These are phyloP conservation scores for Clonostachys byssicola DNA, from an alignment of 2,329 filamentous ascomycete species.

Conservation along the genomic window DNA sequence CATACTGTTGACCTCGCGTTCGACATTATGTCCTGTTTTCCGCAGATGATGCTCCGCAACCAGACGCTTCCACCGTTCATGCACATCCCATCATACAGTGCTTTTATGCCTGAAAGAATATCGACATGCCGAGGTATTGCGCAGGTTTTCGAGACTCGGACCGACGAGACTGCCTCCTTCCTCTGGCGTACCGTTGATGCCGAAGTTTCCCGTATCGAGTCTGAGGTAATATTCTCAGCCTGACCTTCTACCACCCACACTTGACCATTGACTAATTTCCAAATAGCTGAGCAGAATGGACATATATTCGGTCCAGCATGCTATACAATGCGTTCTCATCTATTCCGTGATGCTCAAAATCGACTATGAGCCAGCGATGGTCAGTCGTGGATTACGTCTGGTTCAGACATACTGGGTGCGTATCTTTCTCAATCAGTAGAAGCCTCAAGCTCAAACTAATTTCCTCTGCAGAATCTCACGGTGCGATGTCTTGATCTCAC, in stretches of 20 bases:
- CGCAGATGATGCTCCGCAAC: conserved; percentile 21
- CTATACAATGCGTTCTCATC: conserved; percentile 14
- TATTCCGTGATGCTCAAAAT: conserved; percentile 6
- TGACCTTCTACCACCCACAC: neutral
- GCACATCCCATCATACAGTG: conserved; percentile 15
- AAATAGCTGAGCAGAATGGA: conserved; percentile 2
- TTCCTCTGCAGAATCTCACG: too few relatives aligned
- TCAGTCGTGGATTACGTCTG: too few relatives aligned
- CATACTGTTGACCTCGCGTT: conserved; percentile 13
- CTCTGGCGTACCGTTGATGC: conserved; percentile 16
- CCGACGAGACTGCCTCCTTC: conserved; percentile 11
- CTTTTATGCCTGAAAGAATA: conserved; percentile 10
- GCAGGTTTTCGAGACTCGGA: conserved; percentile 13
- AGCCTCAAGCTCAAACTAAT: neutral
- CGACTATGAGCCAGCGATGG: too few relatives aligned
- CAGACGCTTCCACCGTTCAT: conserved; percentile 22
- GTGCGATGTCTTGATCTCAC: conserved; percentile 4
- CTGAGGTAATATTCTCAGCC: conserved; percentile 6
- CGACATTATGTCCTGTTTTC: conserved; percentile 16
- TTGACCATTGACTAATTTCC: neutral
- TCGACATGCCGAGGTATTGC: conserved; percentile 17
- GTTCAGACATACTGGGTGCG: neutral
- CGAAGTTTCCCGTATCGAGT: conserved; percentile 12
- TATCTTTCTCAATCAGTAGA: conserved; percentile 13
- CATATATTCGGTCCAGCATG: conserved; percentile 8